These are phyloP conservation scores for Nicotiana noctiflora DNA, from an alignment of 257 asterid species.

Conservation along the genomic window DNA sequence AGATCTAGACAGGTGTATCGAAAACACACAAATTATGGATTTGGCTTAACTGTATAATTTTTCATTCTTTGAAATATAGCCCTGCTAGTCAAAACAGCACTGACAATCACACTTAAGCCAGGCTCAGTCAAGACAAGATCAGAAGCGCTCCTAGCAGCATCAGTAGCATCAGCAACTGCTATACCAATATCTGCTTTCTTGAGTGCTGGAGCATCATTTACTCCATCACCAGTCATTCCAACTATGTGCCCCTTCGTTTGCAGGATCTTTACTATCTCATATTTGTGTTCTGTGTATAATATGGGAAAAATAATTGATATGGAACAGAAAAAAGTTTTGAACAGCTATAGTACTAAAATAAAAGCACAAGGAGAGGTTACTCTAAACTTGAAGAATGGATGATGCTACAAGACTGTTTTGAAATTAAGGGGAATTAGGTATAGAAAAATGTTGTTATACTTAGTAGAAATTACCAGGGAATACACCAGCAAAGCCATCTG, in stretches of 20 bases:
- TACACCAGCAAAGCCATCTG: conserved; percentile 28
- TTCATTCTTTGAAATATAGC: conserved; percentile 31
- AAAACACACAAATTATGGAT: not conserved
- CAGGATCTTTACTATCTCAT: conserved; percentile 24
- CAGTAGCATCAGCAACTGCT: conserved; percentile 27
- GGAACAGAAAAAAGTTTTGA: not conserved
- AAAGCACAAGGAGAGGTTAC: not conserved
- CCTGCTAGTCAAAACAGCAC: conserved; percentile 27
- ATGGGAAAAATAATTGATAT: not conserved
- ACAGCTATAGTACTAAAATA: not conserved
- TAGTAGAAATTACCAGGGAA: conserved; percentile 17
- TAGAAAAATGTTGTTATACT: no score
- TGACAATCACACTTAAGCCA: conserved; percentile 25
- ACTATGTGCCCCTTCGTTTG: conserved; percentile 20
- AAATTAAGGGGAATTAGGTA: not conserved
- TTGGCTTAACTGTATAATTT: conserved; percentile 22
- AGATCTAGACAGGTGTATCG: no score
- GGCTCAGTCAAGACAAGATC: conserved; percentile 28
- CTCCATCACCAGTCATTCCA: conserved; percentile 32
- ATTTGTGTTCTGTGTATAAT: conserved; percentile 19
- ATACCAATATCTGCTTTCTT: conserved; percentile 27
- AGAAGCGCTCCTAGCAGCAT: conserved; percentile 30
- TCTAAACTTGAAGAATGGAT: not conserved
- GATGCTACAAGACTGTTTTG: not conserved
- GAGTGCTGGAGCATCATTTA: conserved; percentile 27